Evolutionary conservation across 495 filamentous ascomycete genomes (phyloP), one percentile per base, ranked within the genome.

Genomic region (Parathielavia appendiculata): DNA sequence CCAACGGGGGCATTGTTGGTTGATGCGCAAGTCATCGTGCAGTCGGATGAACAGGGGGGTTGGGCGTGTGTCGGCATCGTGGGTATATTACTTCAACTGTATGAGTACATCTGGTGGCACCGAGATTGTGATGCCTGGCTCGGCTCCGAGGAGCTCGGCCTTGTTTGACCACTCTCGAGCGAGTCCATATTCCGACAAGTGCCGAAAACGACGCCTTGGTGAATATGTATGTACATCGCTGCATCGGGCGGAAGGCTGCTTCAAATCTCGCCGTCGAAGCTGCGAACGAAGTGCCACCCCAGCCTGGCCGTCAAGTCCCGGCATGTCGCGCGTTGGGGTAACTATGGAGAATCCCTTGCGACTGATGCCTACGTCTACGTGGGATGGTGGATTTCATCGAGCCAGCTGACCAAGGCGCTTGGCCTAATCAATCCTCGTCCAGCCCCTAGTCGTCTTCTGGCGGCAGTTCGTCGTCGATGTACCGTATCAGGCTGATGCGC

Each of bases 381-480:
- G 19, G 6, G 26, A 12, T 2, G 2, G 1, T 39, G 13, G n/a
- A 17, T 17, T 35, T 13, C 14, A 8, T 12, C 19, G 32, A 26
- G 20, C 34, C 5, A 19, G 12, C 40, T 20, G 14, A 9, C 11
- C 43, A 26, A 22, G 17, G 30, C 38, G 9, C 16, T 13, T 36
- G 4, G 6, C 26, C n/a, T 20, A n/a, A 35, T 35, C 22, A n/a
- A n/a, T 1, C 20, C 13, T 41, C 17, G n/a, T 23, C 14, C 8
- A 47, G n/a, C 40, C 4, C 23, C 41, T 58, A 97, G 60, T 98
- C 93, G 66, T 97, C 95, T 64, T 97, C 92, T 16, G 89, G 91
- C 26, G 93, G 93, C 80, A 98, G 83, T 71, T 98, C 93, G 71
- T 98, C 93, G 65, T 98, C 93, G 64, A 98, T 96, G 69, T 95